Evolutionary conservation across 176 grass and related monocot species (phyloP).

Genomic region (Cymbopogon citratus): DNA sequence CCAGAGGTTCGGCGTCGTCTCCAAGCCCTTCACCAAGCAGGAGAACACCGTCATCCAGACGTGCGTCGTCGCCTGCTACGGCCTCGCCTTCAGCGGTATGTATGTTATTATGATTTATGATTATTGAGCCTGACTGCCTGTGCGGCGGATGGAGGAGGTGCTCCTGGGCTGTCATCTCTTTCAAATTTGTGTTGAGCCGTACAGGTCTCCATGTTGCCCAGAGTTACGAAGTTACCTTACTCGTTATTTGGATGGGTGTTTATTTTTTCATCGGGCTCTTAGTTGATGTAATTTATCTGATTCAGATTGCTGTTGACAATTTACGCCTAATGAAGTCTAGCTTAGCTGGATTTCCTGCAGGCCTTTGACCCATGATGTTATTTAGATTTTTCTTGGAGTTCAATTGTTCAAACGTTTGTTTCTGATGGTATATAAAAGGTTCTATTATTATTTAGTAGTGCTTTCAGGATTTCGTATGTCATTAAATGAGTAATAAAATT

Average conservation of each 20-base stretch:
- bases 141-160: neutral
- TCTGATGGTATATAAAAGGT: neutral
- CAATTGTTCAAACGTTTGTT: neutral
- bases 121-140: no score
- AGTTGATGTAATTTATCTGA: neutral
- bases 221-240: neutral
- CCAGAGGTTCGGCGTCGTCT: conserved; percentile 32
- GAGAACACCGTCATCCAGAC: conserved; percentile 95
- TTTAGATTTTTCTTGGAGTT: neutral
- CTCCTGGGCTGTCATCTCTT: neutral
- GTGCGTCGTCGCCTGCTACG: conserved; percentile 84
- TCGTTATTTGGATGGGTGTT: neutral
- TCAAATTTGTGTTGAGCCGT: neutral
- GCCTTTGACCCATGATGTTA: neutral
- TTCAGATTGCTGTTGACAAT: neutral
- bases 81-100: conserved; percentile 75
- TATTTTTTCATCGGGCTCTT: neutral
- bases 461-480: neutral
- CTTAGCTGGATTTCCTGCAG: neutral
- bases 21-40: conserved; percentile 73
- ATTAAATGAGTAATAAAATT: neutral
- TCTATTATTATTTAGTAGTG: neutral
- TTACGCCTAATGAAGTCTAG: neutral
- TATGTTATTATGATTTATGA: neutral
- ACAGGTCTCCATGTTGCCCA: neutral